Base-by-base conservation (phyloP, 2,329 filamentous ascomycete species). In the Talaromyces islandicus region DNA sequence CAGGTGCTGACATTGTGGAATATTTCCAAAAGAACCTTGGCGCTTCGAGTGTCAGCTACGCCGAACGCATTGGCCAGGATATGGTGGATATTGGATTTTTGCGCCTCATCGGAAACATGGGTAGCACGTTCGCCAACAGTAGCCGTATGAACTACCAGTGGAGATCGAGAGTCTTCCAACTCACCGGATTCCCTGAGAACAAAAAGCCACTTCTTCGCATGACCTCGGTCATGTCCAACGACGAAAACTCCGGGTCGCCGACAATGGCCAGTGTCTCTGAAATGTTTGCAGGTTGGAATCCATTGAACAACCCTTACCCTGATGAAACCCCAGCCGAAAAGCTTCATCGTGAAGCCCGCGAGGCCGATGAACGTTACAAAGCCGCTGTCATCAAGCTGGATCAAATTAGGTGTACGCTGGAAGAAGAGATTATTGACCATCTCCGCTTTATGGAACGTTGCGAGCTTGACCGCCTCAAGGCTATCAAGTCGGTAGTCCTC, bases 141-240 rank as follows among this genome's bases (percentile, higher is more conserved):
- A 96, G 92, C 65, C 91, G 89, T 76, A 89, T 97, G 86, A 93
- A 90, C 73, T 99, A 99, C 74, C 94, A 99, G 75, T 99, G 94
- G 94, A 88, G 91, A 58, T 86, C 92, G 7, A 95, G 91, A 78
- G 88, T 90, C 5, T 99, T 97, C 78, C 88, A 95, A 71, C 74
- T 94, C 60, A 88, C 91, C 27, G 93, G 92, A 24, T 81, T 96
- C 57, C 92, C 91, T 0, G 93, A 97, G 74, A 96, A 91, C 83
- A 95, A 92, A 80, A 81, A 83, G 61, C 73, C 85, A 1, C 72
- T 93, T 55, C 83, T 84, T 65, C 86, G 92, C 62, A 89, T 90
- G 7, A 89, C 91, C 62, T 94, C 92, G 3, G 77, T 88, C 59
- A 83, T 86, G 38, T 81, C 85, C 55, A 81, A 82, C 57, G 81